Base-by-base conservation (phyloP, 441 rosid species). In the Metrosideros polymorpha region DNA sequence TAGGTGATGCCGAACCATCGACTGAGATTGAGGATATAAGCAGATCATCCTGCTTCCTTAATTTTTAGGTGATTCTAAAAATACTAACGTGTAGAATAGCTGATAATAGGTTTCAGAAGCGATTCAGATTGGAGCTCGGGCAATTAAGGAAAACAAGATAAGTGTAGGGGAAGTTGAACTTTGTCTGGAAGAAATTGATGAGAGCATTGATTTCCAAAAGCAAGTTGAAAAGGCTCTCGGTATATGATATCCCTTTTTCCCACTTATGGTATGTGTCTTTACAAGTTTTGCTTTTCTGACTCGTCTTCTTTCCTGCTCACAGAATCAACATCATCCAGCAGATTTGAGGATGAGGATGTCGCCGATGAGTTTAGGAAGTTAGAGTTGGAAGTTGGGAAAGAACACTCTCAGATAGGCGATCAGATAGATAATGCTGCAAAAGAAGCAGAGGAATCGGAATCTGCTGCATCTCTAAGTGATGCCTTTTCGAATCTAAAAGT, bases 51-150 rank as follows among this genome's bases (percentile, higher is more conserved):
- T 39, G 79, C 27, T 71, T 71, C 49, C 84, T 82, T 13, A 50
- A n/a, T 13, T n/a, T n/a, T 29, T 82, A 29, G 35, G 56, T 15
- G 12, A 82, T 50, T 82, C 27, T 82, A 50, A 27, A 82, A 9
- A 50, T 82, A 30, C 47, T 71, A 10, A 71, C 17, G 2, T 39
- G 79, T 12, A 66, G 24, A 18, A 71, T 71, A 22, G 45, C 79
- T 61, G 30, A 52, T 91, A 89, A 83, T 91, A 96, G 97, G 98
- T 95, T 66, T 88, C 96, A 35, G 99, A 95, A 89, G 98, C 96
- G 53, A 91, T 96, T 84, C 92, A 92, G 90, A 93, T 94, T 59
- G 99, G 98, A 88, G 96, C 95, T 83, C 94, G 59, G 90, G 96
- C 92, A 66, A 92, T 95, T 87, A 93, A 95, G 89, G 90, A 92